Percentiles rank a stretch among this genome's conserved stretches.
These are phyloP conservation scores for Termitomyces sp. DNA, from an alignment of 768 basidiomycete genomes.

Conservation along the genomic window DNA sequence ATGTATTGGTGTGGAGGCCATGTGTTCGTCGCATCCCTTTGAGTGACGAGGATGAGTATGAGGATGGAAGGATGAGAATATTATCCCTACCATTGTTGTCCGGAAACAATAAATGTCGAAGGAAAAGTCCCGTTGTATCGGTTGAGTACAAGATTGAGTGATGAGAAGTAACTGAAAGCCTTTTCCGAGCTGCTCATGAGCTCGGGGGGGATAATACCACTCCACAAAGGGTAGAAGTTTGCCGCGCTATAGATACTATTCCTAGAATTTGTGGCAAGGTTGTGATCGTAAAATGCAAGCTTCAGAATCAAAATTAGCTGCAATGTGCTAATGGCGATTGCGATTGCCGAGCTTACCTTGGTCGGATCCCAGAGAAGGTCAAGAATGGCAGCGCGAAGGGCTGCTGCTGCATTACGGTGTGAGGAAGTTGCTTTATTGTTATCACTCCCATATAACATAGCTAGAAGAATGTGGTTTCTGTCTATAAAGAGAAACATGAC, in stretches of 20 bases:
- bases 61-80: background rate
- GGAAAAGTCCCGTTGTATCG: constrained; percentile 89
- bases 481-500: constrained; percentile 36
- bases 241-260: constrained; percentile 69
- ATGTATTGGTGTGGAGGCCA: constrained; percentile 91
- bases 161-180: constrained; percentile 70
- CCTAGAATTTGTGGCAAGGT: constrained; percentile 62
- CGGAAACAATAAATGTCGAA: constrained; percentile 71
- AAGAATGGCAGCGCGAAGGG: constrained; percentile 65
- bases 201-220: constrained; percentile 76
- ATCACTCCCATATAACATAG: constrained; percentile 52
- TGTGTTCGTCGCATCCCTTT: constrained; percentile 80
- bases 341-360: constrained; percentile 39
- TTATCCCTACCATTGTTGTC: constrained; percentile 70
- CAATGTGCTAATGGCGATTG: background rate
- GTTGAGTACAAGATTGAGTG: constrained; percentile 74
- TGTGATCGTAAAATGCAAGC: constrained; percentile 92
- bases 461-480: constrained; percentile 57
- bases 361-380: constrained; percentile 84
- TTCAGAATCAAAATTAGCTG: constrained; percentile 8
- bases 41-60: background rate
- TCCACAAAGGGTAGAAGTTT: constrained; percentile 85
- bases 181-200: constrained; percentile 51
- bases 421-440: constrained; percentile 38
- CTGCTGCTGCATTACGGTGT: constrained; percentile 55